Evolutionary conservation across 768 basidiomycete genomes (phyloP).

Genomic region (Cystobasidium ongulense): DNA sequence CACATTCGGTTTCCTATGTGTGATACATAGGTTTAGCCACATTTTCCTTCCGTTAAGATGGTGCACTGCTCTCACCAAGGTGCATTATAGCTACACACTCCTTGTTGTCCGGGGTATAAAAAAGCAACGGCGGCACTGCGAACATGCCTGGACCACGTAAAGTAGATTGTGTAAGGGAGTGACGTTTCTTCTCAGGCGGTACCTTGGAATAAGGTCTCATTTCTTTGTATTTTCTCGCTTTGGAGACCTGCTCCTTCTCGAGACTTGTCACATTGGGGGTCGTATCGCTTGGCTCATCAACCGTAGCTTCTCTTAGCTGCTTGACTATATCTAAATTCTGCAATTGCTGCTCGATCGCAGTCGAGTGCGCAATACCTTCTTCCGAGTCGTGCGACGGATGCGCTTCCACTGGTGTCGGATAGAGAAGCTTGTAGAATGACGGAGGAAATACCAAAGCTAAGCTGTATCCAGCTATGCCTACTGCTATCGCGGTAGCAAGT

Average conservation of each 20-base stretch:
- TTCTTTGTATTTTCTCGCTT: constrained; percentile 46
- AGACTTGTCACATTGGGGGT: constrained; percentile 13
- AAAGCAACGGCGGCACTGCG: constrained; percentile 67
- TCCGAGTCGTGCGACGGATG: constrained; percentile 55
- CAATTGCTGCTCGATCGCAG: constrained; percentile 59
- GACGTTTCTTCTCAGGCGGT: constrained; percentile 52
- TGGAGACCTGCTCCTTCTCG: constrained; percentile 46
- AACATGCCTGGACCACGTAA: constrained; percentile 81
- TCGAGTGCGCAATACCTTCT: constrained; percentile 56
- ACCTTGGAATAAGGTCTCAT: constrained; percentile 56
- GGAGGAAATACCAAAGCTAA: constrained; percentile 18
- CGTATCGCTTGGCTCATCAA: constrained; percentile 27
- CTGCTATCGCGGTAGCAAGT: constrained; percentile 7
- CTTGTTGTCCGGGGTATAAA: constrained; percentile 64
- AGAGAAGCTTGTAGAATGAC: constrained; percentile 9
- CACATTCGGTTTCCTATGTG: constrained; percentile 55
- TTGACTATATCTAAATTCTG: constrained; percentile 59
- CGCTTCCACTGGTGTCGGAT: constrained; percentile 5
- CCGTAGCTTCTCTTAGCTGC: constrained; percentile 50
- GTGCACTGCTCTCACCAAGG: constrained; percentile 53
- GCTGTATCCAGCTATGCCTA: constrained; percentile 25
- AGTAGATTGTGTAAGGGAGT: constrained; percentile 74
- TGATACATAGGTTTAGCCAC: constrained; percentile 1
- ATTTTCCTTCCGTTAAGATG: background rate
- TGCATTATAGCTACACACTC: constrained; percentile 68